Conservation (phyloP, 768 basidiomycete genomes). For the Vishniacozyma victoriae region DNA sequence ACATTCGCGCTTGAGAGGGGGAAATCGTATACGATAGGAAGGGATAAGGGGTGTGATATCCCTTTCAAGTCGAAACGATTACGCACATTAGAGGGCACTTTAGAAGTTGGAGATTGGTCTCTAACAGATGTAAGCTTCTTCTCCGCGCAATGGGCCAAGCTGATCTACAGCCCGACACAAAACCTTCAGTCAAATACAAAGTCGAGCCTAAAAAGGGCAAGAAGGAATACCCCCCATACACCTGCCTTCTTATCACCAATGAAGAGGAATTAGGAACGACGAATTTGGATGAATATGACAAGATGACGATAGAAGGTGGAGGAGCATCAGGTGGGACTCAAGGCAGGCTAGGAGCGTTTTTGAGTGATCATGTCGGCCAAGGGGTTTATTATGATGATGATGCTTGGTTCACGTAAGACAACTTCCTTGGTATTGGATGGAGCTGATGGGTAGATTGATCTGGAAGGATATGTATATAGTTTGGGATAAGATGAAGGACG, state of each 20-base stretch:
- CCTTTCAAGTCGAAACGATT: slow-evolving; percentile 17
- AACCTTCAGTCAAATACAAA: slow-evolving; percentile 22
- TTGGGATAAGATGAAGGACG: slow-evolving; percentile 31
- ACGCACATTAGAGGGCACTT: slow-evolving; percentile 20
- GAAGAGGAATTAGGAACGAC: slow-evolving; percentile 8
- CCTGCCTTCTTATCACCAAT: slow-evolving; percentile 9
- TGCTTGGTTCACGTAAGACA: slow-evolving; percentile 35
- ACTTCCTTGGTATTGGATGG: not conserved
- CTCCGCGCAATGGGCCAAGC: not conserved
- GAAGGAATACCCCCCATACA: slow-evolving; percentile 7
- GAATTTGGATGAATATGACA: slow-evolving; percentile 17
- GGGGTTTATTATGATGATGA: slow-evolving; percentile 22
- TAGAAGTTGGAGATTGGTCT: slow-evolving; percentile 33
- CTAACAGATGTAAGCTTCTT: slow-evolving; percentile 20
- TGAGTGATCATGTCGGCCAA: slow-evolving; percentile 15
- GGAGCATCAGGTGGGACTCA: slow-evolving; percentile 4
- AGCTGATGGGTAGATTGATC: slow-evolving; percentile 5
- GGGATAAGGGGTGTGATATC: slow-evolving; percentile 26
- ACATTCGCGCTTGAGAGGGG: not conserved
- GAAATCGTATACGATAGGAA: slow-evolving; percentile 26
- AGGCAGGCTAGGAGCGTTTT: slow-evolving; percentile 13
- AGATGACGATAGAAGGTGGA: slow-evolving; percentile 18
- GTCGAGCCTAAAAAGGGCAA: slow-evolving; percentile 24
- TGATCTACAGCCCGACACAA: slow-evolving; percentile 11
- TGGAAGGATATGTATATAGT: slow-evolving; percentile 24